Conservation (phyloP, 345 rosid species). For the Eucalyptus tenuipes region DNA sequence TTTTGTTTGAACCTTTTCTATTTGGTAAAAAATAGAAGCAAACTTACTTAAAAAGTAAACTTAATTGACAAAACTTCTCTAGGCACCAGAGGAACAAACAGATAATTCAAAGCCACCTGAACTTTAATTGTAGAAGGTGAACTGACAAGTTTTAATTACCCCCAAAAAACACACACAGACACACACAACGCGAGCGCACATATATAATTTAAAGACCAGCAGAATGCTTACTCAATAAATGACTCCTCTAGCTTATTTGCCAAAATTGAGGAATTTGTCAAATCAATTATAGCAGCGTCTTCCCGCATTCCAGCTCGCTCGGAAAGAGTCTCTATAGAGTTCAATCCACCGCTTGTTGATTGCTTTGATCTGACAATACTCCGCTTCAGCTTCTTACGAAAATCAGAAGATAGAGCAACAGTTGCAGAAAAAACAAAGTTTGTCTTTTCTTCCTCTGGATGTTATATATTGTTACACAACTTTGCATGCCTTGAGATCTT, state of each 20-base stretch:
- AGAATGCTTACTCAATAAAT: slow-evolving; percentile 43
- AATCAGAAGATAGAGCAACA: slow-evolving; percentile 77
- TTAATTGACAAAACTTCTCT: not conserved
- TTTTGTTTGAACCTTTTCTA: not conserved
- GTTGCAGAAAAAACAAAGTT: slow-evolving; percentile 95
- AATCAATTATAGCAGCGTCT: slow-evolving; percentile 76
- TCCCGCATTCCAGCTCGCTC: slow-evolving; percentile 84
- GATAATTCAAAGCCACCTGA: not conserved
- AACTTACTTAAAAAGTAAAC: not conserved
- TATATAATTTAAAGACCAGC: not conserved
- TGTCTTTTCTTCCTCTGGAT: slow-evolving; percentile 74
- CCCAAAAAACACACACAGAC: not conserved
- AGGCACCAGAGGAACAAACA: not conserved
- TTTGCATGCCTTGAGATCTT: slow-evolving; percentile 31
- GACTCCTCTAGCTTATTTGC: slow-evolving; percentile 83
- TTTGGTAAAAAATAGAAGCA: not conserved
- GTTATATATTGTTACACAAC: slow-evolving; percentile 41
- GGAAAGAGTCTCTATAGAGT: slow-evolving; percentile 78
- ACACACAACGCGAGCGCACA: not conserved
- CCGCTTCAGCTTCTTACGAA: slow-evolving; percentile 83
- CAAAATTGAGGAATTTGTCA: slow-evolving; percentile 61
- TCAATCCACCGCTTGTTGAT: slow-evolving; percentile 31
- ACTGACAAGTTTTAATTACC: not conserved
- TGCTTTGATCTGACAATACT: slow-evolving; percentile 52
- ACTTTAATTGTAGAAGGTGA: not conserved